Evolutionary conservation across 257 asterid genomes (phyloP).

Genomic region (Solanum pimpinellifolium): DNA sequence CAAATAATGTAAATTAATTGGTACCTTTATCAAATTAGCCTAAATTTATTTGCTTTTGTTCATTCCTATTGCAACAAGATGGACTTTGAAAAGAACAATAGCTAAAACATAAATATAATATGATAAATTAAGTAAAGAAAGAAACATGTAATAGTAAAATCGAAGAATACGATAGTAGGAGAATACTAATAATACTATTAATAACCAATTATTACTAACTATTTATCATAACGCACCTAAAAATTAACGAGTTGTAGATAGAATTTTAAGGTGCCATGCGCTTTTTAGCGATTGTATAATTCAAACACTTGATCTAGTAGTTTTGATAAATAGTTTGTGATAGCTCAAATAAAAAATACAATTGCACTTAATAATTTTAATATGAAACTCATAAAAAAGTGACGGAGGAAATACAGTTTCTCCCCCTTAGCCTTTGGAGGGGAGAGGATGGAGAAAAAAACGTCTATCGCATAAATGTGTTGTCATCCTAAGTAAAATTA

Average conservation of each 20-base stretch:
- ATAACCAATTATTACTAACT: not conserved
- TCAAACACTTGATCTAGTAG: not conserved
- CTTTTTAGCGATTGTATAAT: not conserved
- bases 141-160: not conserved
- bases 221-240: not conserved
- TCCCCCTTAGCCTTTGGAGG: not conserved
- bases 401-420: not conserved
- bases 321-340: not conserved
- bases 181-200: not conserved
- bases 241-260: not conserved
- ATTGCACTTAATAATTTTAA: not conserved
- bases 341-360: not conserved
- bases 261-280: not conserved
- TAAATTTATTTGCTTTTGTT: no score
- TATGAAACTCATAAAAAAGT: not conserved
- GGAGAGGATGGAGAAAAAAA: not conserved
- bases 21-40: no score
- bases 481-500: not conserved
- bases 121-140: not conserved
- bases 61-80: not conserved
- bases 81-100: not conserved
- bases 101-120: not conserved
- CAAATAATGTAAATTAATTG: not conserved
- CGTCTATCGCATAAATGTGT: not conserved
- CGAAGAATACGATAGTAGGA: not conserved